phyloP scores from a whole-genome alignment of 2,329 filamentous ascomycete species.

The Pseudogymnoascus sp. region DNA sequence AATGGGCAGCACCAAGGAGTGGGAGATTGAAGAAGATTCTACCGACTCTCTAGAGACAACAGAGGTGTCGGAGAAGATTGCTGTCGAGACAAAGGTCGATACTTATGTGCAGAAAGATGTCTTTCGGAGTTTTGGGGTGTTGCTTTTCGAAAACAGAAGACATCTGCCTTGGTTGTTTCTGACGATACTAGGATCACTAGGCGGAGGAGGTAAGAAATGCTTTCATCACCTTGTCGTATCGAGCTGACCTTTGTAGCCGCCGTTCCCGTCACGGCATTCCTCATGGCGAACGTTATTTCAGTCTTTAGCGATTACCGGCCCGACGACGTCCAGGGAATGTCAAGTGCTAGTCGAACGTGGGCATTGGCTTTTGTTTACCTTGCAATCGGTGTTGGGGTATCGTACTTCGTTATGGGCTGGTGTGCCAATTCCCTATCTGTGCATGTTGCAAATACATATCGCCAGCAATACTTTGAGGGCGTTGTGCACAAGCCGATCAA shows the following conservation, averaged over 20 bases:
- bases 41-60: slow-evolving; percentile 32
- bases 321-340: slow-evolving; percentile 16
- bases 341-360: slow-evolving; percentile 34
- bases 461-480: slow-evolving; percentile 38
- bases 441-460: slow-evolving; percentile 31
- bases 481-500: slow-evolving; percentile 36
- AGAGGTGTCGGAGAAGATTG: slow-evolving; percentile 24
- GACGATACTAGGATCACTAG: slow-evolving; percentile 36
- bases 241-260: slow-evolving; percentile 25
- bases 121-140: slow-evolving; percentile 45
- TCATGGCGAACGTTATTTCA: slow-evolving; percentile 46
- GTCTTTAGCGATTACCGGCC: slow-evolving; percentile 33
- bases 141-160: slow-evolving; percentile 48
- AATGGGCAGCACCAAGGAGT: slow-evolving; percentile 31
- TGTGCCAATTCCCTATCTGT: slow-evolving; percentile 34
- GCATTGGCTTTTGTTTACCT: slow-evolving; percentile 57
- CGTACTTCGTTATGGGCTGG: slow-evolving; percentile 44
- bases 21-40: slow-evolving; percentile 16
- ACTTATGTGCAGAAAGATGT: slow-evolving; percentile 35
- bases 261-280: slow-evolving; percentile 44
- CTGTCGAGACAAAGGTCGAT: slow-evolving; percentile 16
- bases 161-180: slow-evolving; percentile 44
- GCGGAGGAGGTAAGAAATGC: slow-evolving; percentile 19
- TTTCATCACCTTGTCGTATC: background rate
- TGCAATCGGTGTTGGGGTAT: slow-evolving; percentile 43